Conservation (phyloP, 2,329 filamentous ascomycete genomes). For the Alternaria panax region DNA sequence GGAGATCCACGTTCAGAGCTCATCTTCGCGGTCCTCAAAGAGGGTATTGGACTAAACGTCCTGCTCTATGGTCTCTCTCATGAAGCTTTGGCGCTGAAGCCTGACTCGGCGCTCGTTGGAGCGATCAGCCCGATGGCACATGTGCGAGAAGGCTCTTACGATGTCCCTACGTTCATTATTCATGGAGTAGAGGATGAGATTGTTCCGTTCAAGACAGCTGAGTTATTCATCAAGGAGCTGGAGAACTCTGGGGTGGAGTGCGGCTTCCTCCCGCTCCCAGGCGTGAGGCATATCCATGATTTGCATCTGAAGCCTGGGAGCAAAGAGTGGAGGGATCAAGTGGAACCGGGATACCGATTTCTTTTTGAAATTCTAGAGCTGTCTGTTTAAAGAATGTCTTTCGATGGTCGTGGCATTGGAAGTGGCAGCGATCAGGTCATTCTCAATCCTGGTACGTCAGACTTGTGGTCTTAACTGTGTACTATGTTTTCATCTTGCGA, state of each 20-base stretch:
- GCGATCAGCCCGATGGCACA: constrained; percentile 9
- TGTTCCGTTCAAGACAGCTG: constrained; percentile 8
- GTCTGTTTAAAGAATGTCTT: neutral
- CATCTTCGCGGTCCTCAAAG: constrained; percentile 7
- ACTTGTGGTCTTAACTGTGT: neutral
- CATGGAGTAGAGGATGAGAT: constrained; percentile 7
- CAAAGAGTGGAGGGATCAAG: constrained; percentile 6
- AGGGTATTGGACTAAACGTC: constrained; percentile 1
- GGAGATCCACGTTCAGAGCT: constrained; percentile 9
- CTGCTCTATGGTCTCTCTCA: constrained; percentile 3
- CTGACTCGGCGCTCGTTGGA: constrained; percentile 6
- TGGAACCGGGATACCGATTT: constrained; percentile 7
- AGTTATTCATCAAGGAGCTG: constrained; percentile 4
- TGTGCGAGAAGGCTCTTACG: constrained; percentile 4
- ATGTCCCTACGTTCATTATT: constrained; percentile 9
- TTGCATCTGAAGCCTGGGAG: constrained; percentile 5
- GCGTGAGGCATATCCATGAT: constrained; percentile 9
- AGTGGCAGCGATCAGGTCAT: neutral
- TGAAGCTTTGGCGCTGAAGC: neutral
- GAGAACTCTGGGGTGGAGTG: neutral
- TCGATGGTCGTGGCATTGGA: too few relatives aligned
- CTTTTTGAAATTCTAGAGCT: neutral
- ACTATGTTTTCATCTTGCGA: neutral
- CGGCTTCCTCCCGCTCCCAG: constrained; percentile 2
- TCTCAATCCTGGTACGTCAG: neutral